Base-by-base conservation (phyloP, 169 alveolate species). In the Plasmodium gallinaceum region DNA sequence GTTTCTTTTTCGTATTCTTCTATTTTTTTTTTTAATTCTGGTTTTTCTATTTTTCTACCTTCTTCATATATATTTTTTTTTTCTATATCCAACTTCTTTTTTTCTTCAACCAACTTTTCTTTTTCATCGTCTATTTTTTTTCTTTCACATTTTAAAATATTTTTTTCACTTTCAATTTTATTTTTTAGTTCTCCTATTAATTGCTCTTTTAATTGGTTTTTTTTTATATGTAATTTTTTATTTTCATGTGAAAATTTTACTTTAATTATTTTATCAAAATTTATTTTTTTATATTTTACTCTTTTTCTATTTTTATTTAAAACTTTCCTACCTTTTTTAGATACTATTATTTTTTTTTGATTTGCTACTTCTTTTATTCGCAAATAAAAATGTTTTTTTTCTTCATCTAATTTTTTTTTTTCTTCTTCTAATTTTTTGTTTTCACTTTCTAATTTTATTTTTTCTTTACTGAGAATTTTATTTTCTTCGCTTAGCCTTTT, bases 1-100 rank as follows among this genome's bases (percentile, higher is more conserved):
- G 24, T 26, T 51, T 73, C 37, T 14, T 71, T 18, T 57, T 46
- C 24, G 51, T 85, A 18, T 51, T 60, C n/a, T 24, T 12, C 26
- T 71, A 24, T 32, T 42, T 46, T 9, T 43, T 68, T 14, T 26
- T 24, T 16, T 70, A 85, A 0, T 43, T 70, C 20, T 70, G n/a
- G 70, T 22, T 26, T 26, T 52, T 52, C 20, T 52, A 52, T 14
- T 9, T 52, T 7, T 52, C 20, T 7, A 52, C 10, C 10, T 52
- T 18, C 37, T 32, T 45, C 70, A 26, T 32, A 0, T 45, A 24
- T 66, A 26, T 64, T 42, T 18, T 46, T 61, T 46, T 43, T 87
- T 10, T 7, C 20, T 87, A 32, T 39, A 48, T 48, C 14, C 20
- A 26, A 69, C 26, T 70, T 51, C 7, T 22, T 65, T 10, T 70